Evolutionary conservation across 2,329 filamentous ascomycete species (phyloP).

Genomic region (Ploettnerulaceae sp.): DNA sequence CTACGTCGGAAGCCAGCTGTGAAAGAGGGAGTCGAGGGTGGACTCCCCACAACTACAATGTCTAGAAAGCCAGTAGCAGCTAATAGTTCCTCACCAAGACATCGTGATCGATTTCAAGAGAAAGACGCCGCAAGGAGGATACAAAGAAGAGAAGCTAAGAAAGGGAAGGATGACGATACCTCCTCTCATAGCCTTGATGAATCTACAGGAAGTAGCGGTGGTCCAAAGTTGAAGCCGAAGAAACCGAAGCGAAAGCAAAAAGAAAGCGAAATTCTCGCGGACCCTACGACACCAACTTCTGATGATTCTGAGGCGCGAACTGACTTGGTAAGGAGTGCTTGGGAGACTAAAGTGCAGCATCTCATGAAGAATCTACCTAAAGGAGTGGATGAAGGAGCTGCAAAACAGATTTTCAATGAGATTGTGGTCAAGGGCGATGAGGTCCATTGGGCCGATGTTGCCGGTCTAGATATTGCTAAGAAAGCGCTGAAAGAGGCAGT

Average conservation of each 20-base stretch:
- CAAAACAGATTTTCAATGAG: constrained; percentile 91
- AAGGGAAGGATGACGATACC: constrained; percentile 24
- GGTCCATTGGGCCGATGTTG: constrained; percentile 91
- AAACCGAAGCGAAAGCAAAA: constrained; percentile 34
- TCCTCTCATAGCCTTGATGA: constrained; percentile 33
- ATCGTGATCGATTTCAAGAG: constrained; percentile 27
- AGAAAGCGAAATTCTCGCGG: constrained; percentile 33
- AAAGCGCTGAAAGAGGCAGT: constrained; percentile 90
- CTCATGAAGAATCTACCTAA: constrained; percentile 74
- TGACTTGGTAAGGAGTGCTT: constrained; percentile 44
- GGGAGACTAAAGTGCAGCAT: constrained; percentile 56
- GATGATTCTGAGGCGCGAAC: constrained; percentile 43
- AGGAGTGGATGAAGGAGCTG: constrained; percentile 76
- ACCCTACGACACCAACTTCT: constrained; percentile 41
- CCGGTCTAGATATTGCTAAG: constrained; percentile 85
- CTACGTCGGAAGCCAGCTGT: constrained; percentile 28
- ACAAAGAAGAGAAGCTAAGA: constrained; percentile 22
- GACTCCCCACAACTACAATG: constrained; percentile 16
- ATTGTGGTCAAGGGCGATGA: constrained; percentile 93
- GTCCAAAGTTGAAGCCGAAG: constrained; percentile 22
- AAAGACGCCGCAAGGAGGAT: constrained; percentile 24
- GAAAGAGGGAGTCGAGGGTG: constrained; percentile 14
- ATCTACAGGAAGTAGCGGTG: constrained; percentile 29
- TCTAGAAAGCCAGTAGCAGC: constrained; percentile 34
- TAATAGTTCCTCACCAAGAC: constrained; percentile 33